phyloP scores from a whole-genome alignment of 78 protist species.

The Tieghemostelium lacteum region DNA sequence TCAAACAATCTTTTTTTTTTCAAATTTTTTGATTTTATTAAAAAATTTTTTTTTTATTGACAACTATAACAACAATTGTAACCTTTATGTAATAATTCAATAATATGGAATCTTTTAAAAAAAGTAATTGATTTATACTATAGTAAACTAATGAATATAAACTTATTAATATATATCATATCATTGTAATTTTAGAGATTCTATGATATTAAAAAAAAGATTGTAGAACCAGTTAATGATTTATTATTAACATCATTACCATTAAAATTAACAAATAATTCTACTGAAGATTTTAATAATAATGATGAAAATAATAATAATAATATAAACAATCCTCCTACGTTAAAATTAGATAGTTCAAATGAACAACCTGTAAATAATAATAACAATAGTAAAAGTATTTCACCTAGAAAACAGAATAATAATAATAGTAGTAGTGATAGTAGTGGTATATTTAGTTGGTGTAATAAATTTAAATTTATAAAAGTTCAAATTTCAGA shows the following conservation, averaged over 20 bases:
- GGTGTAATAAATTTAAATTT: constrained; percentile 8
- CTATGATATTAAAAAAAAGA: background rate
- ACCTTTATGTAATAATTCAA: no score
- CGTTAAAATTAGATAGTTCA: background rate
- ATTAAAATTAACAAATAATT: background rate
- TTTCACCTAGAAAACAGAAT: no score
- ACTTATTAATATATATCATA: no score
- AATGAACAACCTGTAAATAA: background rate
- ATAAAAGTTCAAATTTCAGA: constrained; percentile 56
- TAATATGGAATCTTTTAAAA: no score
- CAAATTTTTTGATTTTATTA: no score
- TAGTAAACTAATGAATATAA: no score
- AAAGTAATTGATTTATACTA: no score
- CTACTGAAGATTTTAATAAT: background rate
- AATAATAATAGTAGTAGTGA: background rate
- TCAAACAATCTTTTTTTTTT: no score
- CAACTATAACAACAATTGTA: no score
- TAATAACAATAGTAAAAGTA: background rate
- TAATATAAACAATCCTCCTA: background rate
- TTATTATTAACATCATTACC: background rate
- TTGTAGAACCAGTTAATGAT: background rate
- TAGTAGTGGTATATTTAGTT: background rate
- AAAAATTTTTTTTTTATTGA: no score
- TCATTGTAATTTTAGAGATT: background rate
- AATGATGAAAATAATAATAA: background rate